These are phyloP conservation scores for Phytophthora hibernalis DNA, from an alignment of 352 stramenopile species.

Conservation along the genomic window DNA sequence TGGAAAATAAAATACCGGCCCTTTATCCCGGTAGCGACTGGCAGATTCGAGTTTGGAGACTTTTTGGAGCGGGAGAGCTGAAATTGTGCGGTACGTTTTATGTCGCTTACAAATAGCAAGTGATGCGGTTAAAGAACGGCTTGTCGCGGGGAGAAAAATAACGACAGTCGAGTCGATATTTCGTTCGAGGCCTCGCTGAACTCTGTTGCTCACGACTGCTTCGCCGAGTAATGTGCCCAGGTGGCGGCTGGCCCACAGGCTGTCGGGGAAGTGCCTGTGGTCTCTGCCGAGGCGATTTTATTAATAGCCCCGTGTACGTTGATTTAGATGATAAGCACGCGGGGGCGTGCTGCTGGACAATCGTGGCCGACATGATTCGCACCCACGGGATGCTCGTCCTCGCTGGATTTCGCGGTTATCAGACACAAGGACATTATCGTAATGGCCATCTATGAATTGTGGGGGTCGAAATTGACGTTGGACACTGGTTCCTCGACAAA, in stretches of 20 bases:
- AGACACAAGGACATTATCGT: background rate
- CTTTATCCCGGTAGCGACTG: too few relatives aligned
- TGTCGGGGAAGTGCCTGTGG: too few relatives aligned
- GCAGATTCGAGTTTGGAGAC: conserved; percentile 5
- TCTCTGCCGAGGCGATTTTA: background rate
- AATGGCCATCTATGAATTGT: background rate
- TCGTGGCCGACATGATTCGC: conserved; percentile 18
- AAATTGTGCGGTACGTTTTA: conserved; percentile 7
- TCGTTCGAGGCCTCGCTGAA: conserved; percentile 18
- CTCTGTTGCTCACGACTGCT: conserved; percentile 2
- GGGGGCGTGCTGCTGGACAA: background rate
- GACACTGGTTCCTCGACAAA: too few relatives aligned
- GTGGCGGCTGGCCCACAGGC: too few relatives aligned
- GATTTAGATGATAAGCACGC: background rate
- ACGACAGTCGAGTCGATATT: conserved; percentile 7
- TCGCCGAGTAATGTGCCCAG: background rate
- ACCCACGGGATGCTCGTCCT: conserved; percentile 8
- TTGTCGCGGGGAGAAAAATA: background rate
- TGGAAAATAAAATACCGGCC: background rate
- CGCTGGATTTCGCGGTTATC: conserved; percentile 18
- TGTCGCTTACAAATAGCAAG: conserved; percentile 26
- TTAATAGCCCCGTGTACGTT: background rate
- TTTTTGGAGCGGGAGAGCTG: conserved; percentile 12
- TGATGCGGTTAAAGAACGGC: background rate
- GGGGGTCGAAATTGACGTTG: too few relatives aligned